Percentiles rank a stretch among this genome's conserved stretches.
phyloP scores from a whole-genome alignment of 2,329 filamentous ascomycete genomes.

The Xylaria arbuscula region DNA sequence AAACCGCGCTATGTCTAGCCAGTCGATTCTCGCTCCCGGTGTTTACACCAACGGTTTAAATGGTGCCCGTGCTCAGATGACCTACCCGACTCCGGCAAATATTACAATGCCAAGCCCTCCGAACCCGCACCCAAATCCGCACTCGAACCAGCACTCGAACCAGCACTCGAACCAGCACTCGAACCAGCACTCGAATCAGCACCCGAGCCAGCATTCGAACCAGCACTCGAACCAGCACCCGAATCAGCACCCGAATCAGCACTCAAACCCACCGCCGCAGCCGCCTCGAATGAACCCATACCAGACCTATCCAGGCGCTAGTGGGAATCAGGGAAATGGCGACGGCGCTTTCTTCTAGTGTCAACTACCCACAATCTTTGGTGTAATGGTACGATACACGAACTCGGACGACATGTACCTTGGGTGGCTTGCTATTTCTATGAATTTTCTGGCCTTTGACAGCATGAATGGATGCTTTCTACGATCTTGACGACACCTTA shows the following conservation, averaged over 20 bases:
- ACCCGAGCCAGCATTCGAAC: background rate
- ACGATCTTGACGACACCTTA: slow-evolving; percentile 48
- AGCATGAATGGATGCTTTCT: slow-evolving; percentile 50
- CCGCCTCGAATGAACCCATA: slow-evolving; percentile 47
- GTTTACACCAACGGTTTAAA: slow-evolving; percentile 52
- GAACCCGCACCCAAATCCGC: background rate
- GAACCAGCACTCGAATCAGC: too few species aligned
- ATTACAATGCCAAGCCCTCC: slow-evolving; percentile 48
- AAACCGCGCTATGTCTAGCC: slow-evolving; percentile 57
- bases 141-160: background rate
- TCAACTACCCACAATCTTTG: slow-evolving; percentile 32
- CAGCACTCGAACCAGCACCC: background rate
- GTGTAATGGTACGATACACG: slow-evolving; percentile 50
- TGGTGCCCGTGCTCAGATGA: slow-evolving; percentile 49
- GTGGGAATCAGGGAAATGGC: slow-evolving; percentile 38
- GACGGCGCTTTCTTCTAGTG: slow-evolving; percentile 48
- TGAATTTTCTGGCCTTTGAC: slow-evolving; percentile 43
- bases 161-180: too few species aligned
- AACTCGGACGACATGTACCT: slow-evolving; percentile 45
- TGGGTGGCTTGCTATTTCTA: slow-evolving; percentile 41
- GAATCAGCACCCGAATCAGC: too few species aligned
- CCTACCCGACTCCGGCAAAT: slow-evolving; percentile 51
- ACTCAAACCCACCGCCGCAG: slow-evolving; percentile 42
- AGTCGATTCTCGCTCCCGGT: slow-evolving; percentile 51
- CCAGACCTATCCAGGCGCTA: slow-evolving; percentile 46